phyloP scores from a whole-genome alignment of 495 filamentous ascomycete genomes.

The Penicillium robsamsonii region DNA sequence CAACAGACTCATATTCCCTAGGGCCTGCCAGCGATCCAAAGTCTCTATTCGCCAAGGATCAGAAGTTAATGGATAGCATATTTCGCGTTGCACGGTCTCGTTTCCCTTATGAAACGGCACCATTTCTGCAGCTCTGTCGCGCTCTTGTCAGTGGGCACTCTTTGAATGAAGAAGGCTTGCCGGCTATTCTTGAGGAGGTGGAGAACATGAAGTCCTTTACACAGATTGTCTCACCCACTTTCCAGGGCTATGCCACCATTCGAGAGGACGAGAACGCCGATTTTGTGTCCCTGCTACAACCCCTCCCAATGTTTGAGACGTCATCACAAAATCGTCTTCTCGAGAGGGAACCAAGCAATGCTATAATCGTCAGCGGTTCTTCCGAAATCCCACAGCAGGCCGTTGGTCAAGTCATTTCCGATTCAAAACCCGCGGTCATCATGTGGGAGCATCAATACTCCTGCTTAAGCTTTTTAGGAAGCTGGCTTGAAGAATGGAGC shows the following conservation, averaged over 20 bases:
- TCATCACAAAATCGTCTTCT: slow-evolving; percentile 21
- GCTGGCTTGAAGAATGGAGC: slow-evolving; percentile 61
- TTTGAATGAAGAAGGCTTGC: slow-evolving; percentile 49
- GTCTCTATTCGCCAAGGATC: slow-evolving; percentile 52
- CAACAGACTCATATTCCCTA: slow-evolving; percentile 31
- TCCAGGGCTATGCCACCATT: slow-evolving; percentile 67
- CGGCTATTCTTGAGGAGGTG: slow-evolving; percentile 54
- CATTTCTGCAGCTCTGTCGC: slow-evolving; percentile 67
- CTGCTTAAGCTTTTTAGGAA: slow-evolving; percentile 71
- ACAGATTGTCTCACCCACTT: slow-evolving; percentile 61
- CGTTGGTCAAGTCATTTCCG: slow-evolving; percentile 66
- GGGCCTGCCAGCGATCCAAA: slow-evolving; percentile 47
- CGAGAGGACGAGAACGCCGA: slow-evolving; percentile 84
- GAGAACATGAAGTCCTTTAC: slow-evolving; percentile 69
- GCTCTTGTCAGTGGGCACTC: slow-evolving; percentile 45
- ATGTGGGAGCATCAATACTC: slow-evolving; percentile 73
- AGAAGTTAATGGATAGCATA: slow-evolving; percentile 52
- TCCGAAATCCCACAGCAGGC: slow-evolving; percentile 58
- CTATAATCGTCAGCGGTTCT: slow-evolving; percentile 39
- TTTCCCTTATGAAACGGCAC: slow-evolving; percentile 84
- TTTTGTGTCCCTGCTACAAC: slow-evolving; percentile 42
- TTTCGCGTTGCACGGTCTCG: slow-evolving; percentile 64
- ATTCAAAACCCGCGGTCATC: slow-evolving; percentile 62
- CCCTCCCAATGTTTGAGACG: slow-evolving; percentile 42
- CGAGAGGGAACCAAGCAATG: slow-evolving; percentile 26